phyloP scores from a whole-genome alignment of 495 filamentous ascomycete genomes.

The Parathielavia hyrcaniae region DNA sequence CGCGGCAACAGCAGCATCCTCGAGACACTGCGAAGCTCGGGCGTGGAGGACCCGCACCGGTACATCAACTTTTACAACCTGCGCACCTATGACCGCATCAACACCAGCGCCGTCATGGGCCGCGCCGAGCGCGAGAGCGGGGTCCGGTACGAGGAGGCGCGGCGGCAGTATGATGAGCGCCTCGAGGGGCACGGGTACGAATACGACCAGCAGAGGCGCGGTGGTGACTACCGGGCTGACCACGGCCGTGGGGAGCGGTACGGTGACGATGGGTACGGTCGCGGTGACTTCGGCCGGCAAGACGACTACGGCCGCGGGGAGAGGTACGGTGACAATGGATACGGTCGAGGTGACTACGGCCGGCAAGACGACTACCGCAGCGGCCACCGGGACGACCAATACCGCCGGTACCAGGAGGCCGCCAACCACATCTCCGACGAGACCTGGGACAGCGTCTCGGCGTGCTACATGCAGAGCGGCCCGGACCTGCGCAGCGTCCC shows the following conservation, averaged over 20 bases:
- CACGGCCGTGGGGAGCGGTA: conserved; percentile 17
- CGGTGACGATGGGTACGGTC: conserved; percentile 3
- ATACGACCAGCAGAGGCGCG: background rate
- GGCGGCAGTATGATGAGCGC: conserved; percentile 57
- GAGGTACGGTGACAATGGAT: conserved; percentile 12
- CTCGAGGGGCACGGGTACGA: conserved; percentile 31
- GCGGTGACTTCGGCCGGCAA: conserved; percentile 4
- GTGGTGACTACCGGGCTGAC: conserved; percentile 11
- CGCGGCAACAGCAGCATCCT: conserved; percentile 84
- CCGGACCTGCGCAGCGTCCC: conserved; percentile 69
- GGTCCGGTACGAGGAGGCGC: conserved; percentile 66
- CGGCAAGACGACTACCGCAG: conserved; percentile 21
- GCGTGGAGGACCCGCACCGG: conserved; percentile 59
- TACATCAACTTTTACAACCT: conserved; percentile 97
- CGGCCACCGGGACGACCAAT: conserved; percentile 38
- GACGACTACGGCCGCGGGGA: conserved; percentile 20
- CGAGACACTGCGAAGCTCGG: conserved; percentile 64
- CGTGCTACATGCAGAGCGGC: conserved; percentile 81
- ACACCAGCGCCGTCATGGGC: conserved; percentile 58
- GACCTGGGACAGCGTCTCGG: conserved; percentile 69
- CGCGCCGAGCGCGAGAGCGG: conserved; percentile 60
- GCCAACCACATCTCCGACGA: conserved; percentile 48
- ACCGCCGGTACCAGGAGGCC: conserved; percentile 60
- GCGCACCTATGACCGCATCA: conserved; percentile 87
- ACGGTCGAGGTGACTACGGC: background rate